Conservation (phyloP, 129 eudicot species). For the Silybum marianum region DNA sequence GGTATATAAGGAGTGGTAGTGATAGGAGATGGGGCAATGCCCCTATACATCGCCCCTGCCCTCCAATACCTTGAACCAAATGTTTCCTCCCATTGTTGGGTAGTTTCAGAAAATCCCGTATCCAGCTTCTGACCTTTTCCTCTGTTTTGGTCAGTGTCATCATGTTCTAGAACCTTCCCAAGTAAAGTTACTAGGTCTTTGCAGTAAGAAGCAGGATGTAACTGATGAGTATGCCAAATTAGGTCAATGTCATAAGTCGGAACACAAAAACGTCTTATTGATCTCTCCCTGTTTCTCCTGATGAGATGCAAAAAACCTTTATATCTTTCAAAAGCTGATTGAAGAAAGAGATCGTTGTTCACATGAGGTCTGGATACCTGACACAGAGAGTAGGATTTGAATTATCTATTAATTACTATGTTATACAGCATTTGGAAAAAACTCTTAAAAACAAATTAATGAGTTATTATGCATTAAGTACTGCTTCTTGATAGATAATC, state of each 20-base stretch:
- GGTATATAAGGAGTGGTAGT: constrained; percentile 53
- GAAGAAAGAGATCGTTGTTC: constrained; percentile 57
- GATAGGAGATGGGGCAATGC: constrained; percentile 71
- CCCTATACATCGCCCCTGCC: constrained; percentile 94
- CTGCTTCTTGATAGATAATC: neutral
- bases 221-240: constrained; percentile 97
- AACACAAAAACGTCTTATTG: constrained; percentile 71
- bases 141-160: constrained; percentile 90
- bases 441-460: neutral
- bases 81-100: constrained; percentile 78
- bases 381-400: neutral
- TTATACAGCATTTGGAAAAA: neutral
- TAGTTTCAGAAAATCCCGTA: constrained; percentile 83
- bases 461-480: neutral
- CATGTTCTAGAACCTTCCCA: constrained; percentile 85
- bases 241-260: constrained; percentile 97
- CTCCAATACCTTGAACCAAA: constrained; percentile 92
- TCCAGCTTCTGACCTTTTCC: constrained; percentile 83
- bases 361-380: constrained; percentile 84
- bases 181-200: constrained; percentile 56
- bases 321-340: constrained; percentile 87
- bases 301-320: constrained; percentile 91
- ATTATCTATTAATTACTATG: neutral
- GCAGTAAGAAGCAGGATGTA: constrained; percentile 77
- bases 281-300: constrained; percentile 75